Evolutionary conservation across 257 asterid genomes (phyloP).

Genomic region (Asclepias syriaca): DNA sequence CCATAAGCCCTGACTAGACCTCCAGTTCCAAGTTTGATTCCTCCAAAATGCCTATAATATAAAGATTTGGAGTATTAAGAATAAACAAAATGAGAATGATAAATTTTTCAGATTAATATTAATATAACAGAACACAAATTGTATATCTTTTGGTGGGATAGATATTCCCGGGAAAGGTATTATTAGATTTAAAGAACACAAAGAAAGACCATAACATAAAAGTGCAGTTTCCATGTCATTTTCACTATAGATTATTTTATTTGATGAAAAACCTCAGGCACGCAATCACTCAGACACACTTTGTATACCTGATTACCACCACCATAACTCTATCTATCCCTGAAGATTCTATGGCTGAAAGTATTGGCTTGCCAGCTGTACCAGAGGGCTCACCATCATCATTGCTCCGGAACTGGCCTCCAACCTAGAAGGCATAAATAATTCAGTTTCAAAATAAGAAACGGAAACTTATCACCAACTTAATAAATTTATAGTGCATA

Average conservation of each 20-base stretch:
- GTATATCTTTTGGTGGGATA: not conserved
- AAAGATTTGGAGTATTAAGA: constrained; percentile 5
- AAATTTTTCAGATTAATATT: not conserved
- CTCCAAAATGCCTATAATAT: constrained; percentile 69
- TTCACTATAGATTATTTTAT: not conserved
- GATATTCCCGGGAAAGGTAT: not conserved
- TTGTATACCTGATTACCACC: constrained; percentile 65
- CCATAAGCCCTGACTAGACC: constrained; percentile 97
- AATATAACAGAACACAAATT: not conserved
- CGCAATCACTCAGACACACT: not conserved
- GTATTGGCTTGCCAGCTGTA: constrained; percentile 96
- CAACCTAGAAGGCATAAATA: constrained; percentile 47
- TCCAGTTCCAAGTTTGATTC: constrained; percentile 97
- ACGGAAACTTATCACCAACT: not conserved
- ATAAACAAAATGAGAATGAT: not conserved
- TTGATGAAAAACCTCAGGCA: not conserved
- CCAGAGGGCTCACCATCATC: constrained; percentile 99
- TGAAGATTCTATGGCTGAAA: constrained; percentile 73
- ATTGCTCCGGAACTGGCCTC: constrained; percentile 75
- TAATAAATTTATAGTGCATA: not conserved
- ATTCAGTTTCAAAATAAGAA: not conserved
- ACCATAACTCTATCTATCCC: constrained; percentile 91
- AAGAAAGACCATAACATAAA: not conserved
- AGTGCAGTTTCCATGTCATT: not conserved
- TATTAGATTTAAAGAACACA: not conserved